phyloP scores from a whole-genome alignment of 2,329 filamentous ascomycete genomes.

The Acrodontium crateriforme region DNA sequence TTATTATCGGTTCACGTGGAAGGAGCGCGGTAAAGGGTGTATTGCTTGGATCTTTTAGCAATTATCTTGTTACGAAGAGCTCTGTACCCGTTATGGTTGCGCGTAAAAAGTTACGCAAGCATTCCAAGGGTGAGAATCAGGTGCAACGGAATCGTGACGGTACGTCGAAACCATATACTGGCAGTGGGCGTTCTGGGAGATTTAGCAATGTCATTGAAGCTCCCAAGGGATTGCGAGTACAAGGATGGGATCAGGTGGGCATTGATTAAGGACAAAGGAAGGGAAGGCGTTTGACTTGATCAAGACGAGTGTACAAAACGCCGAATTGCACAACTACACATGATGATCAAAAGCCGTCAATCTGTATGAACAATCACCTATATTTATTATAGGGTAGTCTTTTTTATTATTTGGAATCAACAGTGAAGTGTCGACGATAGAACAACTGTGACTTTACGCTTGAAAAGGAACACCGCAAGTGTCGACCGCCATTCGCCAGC shows the following conservation, averaged over 20 bases:
- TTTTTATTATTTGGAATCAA: no score
- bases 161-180: conserved; percentile 18
- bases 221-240: conserved; percentile 19
- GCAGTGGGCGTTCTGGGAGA: conserved; percentile 15
- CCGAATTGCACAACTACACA: no score
- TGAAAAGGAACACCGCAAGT: no score
- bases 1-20: conserved; percentile 83
- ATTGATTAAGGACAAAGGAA: conserved; percentile 15
- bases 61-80: conserved; percentile 93
- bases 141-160: conserved; percentile 18
- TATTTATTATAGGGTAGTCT: no score
- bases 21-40: conserved; percentile 89
- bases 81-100: conserved; percentile 98
- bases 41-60: conserved; percentile 88
- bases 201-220: conserved; percentile 22
- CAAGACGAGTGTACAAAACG: no score
- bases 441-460: no score
- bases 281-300: no score
- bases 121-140: conserved; percentile 38
- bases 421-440: no score
- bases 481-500: no score
- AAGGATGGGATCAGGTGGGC: conserved; percentile 22
- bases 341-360: no score
- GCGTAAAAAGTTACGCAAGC: conserved; percentile 74
- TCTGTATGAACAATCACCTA: no score